Base-by-base conservation (phyloP, 129 eudicot species). In the Tanacetum coccineum region DNA sequence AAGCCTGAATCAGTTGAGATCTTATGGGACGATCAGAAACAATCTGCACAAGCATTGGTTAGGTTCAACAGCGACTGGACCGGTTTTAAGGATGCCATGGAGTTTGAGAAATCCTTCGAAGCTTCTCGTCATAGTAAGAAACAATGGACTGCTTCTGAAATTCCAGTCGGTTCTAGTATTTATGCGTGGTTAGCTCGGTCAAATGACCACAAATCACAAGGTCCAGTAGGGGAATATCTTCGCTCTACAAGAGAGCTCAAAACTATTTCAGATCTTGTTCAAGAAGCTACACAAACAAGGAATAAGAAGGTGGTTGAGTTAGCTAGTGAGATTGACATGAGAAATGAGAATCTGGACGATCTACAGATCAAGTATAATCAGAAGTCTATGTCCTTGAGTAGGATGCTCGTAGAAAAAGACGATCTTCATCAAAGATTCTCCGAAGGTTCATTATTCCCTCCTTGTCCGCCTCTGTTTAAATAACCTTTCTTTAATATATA, bases 131-230 rank as follows among this genome's bases (percentile, higher is more conserved):
- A 57, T 28, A 83, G 95, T 30, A 89, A 66, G 72, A 86, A 87
- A 64, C 93, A 89, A 8, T 94, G 97, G 96, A 53, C 1, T 36
- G 70, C 70, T 42, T 74, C 65, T 40, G 83, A 70, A 60, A 68
- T 10, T 64, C 32, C 40, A 47, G 66, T 68, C 4, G 87, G 76
- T 60, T 63, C 83, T 26, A 53, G 69, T 64, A 61, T 94, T 19
- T 94, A 84, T 49, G 99, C 95, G 0, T 94, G 99, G 99, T 66
- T 89, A 60, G 99, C 97, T 28, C 87, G 96, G 11, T 90, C 83
- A 0, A 90, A 75, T 62, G 99, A 94, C 71, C 87, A 75, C 53
- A 74, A 62, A 13, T 70, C 82, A 13, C 82, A 79, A 65, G 96
- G 96, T 52, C 72, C 67, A 6, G 69, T 94, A 6, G 99, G 99